These are phyloP conservation scores for Lichtheimia ramosa DNA, from an alignment of 371 early-diverging fungal species.

Conservation along the genomic window DNA sequence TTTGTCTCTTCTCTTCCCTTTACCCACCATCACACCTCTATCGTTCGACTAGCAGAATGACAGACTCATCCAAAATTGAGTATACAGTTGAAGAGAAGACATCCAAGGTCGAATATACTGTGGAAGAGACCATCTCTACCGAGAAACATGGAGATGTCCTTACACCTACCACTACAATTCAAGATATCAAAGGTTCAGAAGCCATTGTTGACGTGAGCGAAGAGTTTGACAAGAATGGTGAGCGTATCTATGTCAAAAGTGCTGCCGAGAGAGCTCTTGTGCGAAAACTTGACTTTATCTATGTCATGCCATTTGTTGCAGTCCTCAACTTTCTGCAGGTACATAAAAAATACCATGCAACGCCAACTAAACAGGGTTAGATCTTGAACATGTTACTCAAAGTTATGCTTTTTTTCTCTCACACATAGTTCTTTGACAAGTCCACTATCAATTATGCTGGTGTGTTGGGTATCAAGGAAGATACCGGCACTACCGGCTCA, in stretches of 20 bases:
- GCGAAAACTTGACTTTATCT: slow-evolving; percentile 25
- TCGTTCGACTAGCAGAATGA: slow-evolving; percentile 11
- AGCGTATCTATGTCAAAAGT: slow-evolving; percentile 16
- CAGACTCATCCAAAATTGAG: slow-evolving; percentile 24
- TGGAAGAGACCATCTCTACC: background rate
- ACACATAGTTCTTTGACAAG: slow-evolving; percentile 34
- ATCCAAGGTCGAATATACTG: background rate
- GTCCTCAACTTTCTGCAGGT: slow-evolving; percentile 32
- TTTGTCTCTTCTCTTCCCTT: slow-evolving; percentile 8
- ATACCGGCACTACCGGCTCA: slow-evolving; percentile 11
- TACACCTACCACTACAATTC: background rate
- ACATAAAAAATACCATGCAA: background rate
- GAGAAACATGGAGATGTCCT: slow-evolving; percentile 1
- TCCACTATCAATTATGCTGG: slow-evolving; percentile 27
- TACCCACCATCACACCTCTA: background rate
- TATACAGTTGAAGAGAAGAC: slow-evolving; percentile 14
- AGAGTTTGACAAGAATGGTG: slow-evolving; percentile 26
- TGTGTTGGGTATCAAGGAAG: slow-evolving; percentile 20
- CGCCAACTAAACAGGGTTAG: background rate
- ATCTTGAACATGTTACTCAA: background rate
- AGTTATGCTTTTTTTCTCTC: slow-evolving; percentile 1
- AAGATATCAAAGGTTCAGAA: no score
- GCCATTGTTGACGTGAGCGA: background rate
- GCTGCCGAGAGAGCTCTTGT: slow-evolving; percentile 18
- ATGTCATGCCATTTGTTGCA: slow-evolving; percentile 34